These are phyloP conservation scores for Earliella scabrosa DNA, from an alignment of 1,284 basidiomycete species.

Conservation along the genomic window DNA sequence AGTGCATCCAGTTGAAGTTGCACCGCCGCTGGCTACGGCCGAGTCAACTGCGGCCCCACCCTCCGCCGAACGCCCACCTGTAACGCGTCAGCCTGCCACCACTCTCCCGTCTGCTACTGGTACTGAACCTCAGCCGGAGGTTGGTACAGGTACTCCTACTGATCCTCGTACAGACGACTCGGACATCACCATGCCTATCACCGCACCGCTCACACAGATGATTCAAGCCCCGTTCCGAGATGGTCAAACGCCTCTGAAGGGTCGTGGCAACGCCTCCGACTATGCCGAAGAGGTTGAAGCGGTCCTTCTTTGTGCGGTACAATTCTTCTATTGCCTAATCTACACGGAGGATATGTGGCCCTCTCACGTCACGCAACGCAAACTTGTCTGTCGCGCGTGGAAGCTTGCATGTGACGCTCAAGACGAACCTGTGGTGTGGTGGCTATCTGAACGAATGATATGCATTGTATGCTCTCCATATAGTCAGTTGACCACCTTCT, in stretches of 20 bases:
- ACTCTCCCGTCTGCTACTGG: too few species aligned
- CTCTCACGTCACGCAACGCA: not conserved
- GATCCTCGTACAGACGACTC: too few species aligned
- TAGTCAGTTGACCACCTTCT: not conserved
- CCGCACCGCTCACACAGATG: not conserved
- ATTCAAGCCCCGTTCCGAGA: not conserved
- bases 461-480: not conserved
- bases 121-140: not conserved
- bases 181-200: not conserved
- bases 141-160: too few species aligned
- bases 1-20: too few species aligned
- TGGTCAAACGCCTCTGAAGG: not conserved
- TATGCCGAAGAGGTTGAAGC: not conserved
- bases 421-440: not conserved
- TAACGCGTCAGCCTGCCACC: too few species aligned
- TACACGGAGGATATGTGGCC: constrained; percentile 4
- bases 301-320: not conserved
- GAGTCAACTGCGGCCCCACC: too few species aligned
- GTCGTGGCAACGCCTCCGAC: not conserved
- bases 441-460: constrained; percentile 7
- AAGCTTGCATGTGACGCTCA: not conserved
- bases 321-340: not conserved
- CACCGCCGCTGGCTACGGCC: too few species aligned
- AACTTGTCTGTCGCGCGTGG: not conserved
- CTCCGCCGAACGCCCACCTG: too few species aligned